phyloP scores from a whole-genome alignment of 2,329 filamentous ascomycete species.

The Phialophora expanda region DNA sequence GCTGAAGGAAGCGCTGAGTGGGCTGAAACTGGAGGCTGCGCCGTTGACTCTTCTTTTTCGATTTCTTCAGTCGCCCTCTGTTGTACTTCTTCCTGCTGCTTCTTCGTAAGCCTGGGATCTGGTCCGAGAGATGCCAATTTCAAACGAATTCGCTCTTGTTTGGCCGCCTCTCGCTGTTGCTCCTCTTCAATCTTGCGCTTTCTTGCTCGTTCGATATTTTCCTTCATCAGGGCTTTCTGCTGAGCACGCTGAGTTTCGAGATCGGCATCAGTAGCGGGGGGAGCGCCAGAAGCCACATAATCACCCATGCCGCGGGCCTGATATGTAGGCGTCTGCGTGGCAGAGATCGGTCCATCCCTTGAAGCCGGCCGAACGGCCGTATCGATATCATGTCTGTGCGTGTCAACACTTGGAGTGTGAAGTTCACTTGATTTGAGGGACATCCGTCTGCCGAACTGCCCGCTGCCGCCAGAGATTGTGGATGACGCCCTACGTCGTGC shows the following conservation, averaged over 20 bases:
- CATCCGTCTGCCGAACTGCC: conserved; percentile 68
- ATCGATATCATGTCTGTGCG: conserved; percentile 41
- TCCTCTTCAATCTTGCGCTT: conserved; percentile 61
- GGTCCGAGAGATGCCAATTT: conserved; percentile 58
- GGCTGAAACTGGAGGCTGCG: conserved; percentile 34
- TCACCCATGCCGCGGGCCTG: conserved; percentile 42
- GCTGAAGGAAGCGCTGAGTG: conserved; percentile 23
- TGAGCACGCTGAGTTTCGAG: conserved; percentile 42
- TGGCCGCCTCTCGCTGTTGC: conserved; percentile 62
- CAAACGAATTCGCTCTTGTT: conserved; percentile 62
- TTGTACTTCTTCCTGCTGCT: conserved; percentile 16
- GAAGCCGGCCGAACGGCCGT: conserved; percentile 44
- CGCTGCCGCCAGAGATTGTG: conserved; percentile 86
- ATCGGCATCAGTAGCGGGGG: conserved; percentile 31
- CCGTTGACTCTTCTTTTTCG: conserved; percentile 34
- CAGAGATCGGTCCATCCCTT: conserved; percentile 29
- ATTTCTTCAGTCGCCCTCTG: conserved; percentile 15
- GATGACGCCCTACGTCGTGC: conserved; percentile 84
- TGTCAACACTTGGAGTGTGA: conserved; percentile 48
- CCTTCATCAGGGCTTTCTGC: conserved; percentile 66
- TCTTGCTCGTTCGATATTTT: conserved; percentile 62
- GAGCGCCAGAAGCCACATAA: conserved; percentile 40
- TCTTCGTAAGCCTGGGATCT: conserved; percentile 29
- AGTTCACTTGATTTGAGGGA: conserved; percentile 59
- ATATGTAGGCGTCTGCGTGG: conserved; percentile 40